Base-by-base conservation (phyloP, 139 green algal genomes). In the Picochlorum costavermella region DNA sequence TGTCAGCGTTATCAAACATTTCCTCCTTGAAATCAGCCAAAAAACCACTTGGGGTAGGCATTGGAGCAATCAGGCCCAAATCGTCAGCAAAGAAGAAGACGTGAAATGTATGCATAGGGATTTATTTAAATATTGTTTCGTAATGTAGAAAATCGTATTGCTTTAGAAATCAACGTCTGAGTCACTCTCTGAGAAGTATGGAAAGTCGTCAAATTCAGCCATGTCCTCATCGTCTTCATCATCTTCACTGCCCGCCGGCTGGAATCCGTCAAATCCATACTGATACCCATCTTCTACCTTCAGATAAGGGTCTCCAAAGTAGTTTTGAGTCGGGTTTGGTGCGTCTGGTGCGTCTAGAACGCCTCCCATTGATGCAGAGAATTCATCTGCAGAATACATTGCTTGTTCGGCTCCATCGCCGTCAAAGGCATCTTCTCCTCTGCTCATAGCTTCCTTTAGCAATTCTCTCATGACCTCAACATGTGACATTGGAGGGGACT, bases 391-490 rank as follows among this genome's bases (percentile, higher is more conserved):
- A 53, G 46, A 23, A 11, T 53, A 53, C n/a, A 53, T 20, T 23
- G 46, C 46, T 53, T 53, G 17, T 11, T 28, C 16, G 46, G 9
- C n/a, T 1, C 11, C 46, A 28, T 53, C 46, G 10, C 17, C 46
- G 12, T 53, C 46, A 20, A 53, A 53, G 16, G 46, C 16, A 20
- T 53, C 46, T 53, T 53, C 60, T 56, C 16, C 60, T 23, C 60
- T 37, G 36, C 36, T 66, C 60, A 66, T 66, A 3, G 28, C 33
- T 14, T 49, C 33, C 16, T 59, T 66, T 14, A 66, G 26, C 9
- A 66, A 23, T 26, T 66, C 60, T n/a, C 36, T 51, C 14, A 66
- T 23, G 23, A 66, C 60, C n/a, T 57, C 48, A 28, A 25, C 16
- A 16, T 25, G 26, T 23, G 60, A 66, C 33, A 66, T 37, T 20